Conservation (phyloP, 2,329 filamentous ascomycete genomes). For the Pleochaeta shiraiana region DNA sequence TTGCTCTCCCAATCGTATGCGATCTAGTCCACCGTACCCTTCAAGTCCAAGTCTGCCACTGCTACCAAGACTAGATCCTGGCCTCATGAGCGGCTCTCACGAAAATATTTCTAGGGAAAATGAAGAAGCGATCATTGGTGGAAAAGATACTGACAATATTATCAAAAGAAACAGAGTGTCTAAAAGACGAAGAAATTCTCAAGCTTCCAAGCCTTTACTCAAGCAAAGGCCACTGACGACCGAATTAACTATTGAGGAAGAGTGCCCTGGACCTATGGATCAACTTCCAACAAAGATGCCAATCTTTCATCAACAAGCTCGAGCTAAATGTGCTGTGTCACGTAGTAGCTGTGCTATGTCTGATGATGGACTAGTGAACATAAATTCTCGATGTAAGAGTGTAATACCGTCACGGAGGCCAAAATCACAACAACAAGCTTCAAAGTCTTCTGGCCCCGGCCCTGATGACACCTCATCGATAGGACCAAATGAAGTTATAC, state of each 20-base stretch:
- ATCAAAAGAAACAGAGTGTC: background rate
- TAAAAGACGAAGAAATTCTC: background rate
- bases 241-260: conserved; percentile 18
- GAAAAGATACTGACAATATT: background rate
- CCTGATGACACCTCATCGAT: background rate
- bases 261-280: conserved; percentile 21
- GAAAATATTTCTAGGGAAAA: conserved; percentile 38
- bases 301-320: conserved; percentile 10
- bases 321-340: conserved; percentile 18
- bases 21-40: conserved; percentile 60
- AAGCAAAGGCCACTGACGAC: conserved; percentile 6
- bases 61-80: conserved; percentile 42
- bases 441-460: background rate
- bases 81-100: conserved; percentile 63
- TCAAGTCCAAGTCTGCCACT: conserved; percentile 38
- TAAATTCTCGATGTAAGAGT: conserved; percentile 9
- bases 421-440: background rate
- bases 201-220: background rate
- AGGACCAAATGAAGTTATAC: background rate
- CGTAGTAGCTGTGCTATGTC: conserved; percentile 13
- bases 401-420: background rate
- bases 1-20: conserved; percentile 36
- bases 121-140: conserved; percentile 13
- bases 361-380: conserved; percentile 16
- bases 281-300: conserved; percentile 20